Evolutionary conservation across 2,329 filamentous ascomycete species (phyloP), one percentile per base, ranked within the genome.

Genomic region (Talaromyces sp.): DNA sequence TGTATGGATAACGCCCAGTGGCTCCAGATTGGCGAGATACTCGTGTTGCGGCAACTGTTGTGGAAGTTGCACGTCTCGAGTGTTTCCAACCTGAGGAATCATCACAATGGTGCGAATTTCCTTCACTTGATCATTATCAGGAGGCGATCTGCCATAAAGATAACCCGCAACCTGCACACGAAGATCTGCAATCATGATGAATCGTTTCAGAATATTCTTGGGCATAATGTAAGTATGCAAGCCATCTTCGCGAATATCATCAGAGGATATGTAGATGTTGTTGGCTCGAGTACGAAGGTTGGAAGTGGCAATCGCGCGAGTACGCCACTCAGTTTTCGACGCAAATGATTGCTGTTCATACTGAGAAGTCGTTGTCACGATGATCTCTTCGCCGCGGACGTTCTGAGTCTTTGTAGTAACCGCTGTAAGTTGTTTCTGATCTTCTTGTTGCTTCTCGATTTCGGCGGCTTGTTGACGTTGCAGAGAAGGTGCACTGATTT

Each of bases 351-450:
- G 91, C 76, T 97, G 92, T 77, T 99, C 94, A 69, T 96, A 99
- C 71, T 97, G 91, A 19, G 94, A 97, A 0, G 94, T 99, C 0
- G 95, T 99, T 0, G 94, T 97, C 27, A 97, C 93, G 68, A 99
- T 92, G 71, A 99, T 96, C 71, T 99, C 94, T 75, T 99, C 94
- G 4, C 94, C 94, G 65, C 93, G 91, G 5, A 94, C 88, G 71
- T 99, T 99, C 75, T 97, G 92, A 0, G 94, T 99, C 83, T 96
- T 97, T 56, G 95, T 99, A 0, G 94, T 97, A 21, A 97, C 93
- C 14, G 94, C 94, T 31, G 94, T 99, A 68, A 99, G 83, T 73
- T 99, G 94, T 72, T 92, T 89, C 76, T 97, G 92, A 73, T 99
- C 94, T 73, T 97, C 88, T 74, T 97, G 92, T 76, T 97, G 94